phyloP scores from a whole-genome alignment of 306 rosid genomes.

The Trichosanthes cucumerina region DNA sequence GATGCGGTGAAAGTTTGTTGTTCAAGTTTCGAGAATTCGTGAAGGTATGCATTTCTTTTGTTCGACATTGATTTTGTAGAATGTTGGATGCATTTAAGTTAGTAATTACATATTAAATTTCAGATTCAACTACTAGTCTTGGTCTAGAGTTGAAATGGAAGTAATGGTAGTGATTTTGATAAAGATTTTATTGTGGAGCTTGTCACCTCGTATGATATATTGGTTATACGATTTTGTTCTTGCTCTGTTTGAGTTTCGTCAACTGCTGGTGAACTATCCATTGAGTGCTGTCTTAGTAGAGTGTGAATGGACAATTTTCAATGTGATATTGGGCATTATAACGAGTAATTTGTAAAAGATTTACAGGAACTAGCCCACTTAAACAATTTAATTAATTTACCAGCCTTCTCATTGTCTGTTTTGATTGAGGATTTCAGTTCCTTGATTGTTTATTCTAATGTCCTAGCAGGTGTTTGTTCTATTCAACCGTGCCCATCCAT shows the following conservation, averaged over 20 bases:
- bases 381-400: background rate
- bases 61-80: background rate
- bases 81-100: background rate
- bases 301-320: background rate
- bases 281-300: background rate
- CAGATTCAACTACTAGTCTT: background rate
- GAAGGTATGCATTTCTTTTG: background rate
- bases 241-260: background rate
- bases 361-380: background rate
- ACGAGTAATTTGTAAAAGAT: background rate
- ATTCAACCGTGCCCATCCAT: background rate
- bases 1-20: background rate
- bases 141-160: background rate
- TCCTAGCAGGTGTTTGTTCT: background rate
- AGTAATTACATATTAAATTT: background rate
- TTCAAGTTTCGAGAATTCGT: background rate
- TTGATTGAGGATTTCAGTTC: background rate
- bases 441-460: slow-evolving; percentile 1
- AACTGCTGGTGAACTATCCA: background rate
- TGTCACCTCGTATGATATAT: background rate
- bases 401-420: background rate
- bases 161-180: background rate
- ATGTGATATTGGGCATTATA: background rate
- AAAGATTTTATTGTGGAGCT: background rate
- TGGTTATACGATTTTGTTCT: background rate